Evolutionary conservation across 176 grass and related monocot genomes (phyloP).

Genomic region (Eleusine coracana): DNA sequence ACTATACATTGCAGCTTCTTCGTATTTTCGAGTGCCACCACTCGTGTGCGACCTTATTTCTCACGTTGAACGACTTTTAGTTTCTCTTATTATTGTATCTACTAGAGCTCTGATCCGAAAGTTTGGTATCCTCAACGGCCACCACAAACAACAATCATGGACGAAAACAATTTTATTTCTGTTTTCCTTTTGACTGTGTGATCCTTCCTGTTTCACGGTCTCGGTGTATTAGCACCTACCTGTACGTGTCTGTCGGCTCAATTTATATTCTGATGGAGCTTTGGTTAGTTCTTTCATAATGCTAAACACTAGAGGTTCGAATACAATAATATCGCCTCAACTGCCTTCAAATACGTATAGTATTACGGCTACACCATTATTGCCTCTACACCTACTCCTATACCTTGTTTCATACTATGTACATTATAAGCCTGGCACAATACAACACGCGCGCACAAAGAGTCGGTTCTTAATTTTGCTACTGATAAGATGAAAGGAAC

Average conservation of each 20-base stretch:
- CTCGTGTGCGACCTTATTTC: no score
- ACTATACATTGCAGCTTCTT: no score
- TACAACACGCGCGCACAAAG: no score
- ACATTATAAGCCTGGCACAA: no score
- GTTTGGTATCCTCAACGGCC: no score
- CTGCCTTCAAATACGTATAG: background rate
- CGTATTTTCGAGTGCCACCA: no score
- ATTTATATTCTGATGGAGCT: background rate
- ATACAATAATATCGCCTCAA: background rate
- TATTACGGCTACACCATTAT: background rate
- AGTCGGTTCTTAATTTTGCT: background rate
- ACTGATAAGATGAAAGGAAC: slow-evolving; percentile 14
- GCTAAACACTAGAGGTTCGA: background rate
- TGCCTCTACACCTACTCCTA: background rate
- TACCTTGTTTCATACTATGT: background rate
- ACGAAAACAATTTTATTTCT: background rate
- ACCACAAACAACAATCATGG: background rate
- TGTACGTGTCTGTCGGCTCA: background rate
- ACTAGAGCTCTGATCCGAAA: no score
- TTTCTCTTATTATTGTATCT: no score
- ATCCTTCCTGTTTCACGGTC: no score
- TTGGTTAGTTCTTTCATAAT: background rate
- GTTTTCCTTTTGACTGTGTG: no score
- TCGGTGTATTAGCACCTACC: background rate
- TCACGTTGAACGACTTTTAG: no score